Evolutionary conservation across 129 eudicot species (phyloP).

Genomic region (Logfia minima): DNA sequence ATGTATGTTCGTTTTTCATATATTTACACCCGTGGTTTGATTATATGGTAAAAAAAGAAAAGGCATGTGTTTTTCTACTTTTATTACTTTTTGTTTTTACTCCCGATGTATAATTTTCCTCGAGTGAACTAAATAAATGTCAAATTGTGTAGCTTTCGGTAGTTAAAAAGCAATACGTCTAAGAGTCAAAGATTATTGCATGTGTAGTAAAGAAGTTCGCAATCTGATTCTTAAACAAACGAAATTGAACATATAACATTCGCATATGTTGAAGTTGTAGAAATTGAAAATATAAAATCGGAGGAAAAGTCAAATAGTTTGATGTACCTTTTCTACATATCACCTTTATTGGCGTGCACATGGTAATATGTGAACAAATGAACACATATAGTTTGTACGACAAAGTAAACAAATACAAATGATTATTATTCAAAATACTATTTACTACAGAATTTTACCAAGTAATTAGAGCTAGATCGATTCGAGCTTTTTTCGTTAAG

Average conservation of each 20-base stretch:
- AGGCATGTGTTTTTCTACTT: not conserved
- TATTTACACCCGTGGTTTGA: slow-evolving; percentile 15
- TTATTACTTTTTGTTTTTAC: not conserved
- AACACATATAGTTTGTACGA: not conserved
- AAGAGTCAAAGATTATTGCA: not conserved
- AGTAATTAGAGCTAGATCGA: not conserved
- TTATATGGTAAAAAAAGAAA: not conserved
- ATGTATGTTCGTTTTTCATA: slow-evolving; percentile 7
- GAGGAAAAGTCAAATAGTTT: not conserved
- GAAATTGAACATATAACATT: not conserved
- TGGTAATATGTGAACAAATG: not conserved
- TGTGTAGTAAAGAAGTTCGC: not conserved
- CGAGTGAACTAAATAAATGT: not conserved
- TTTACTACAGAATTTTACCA: too few relatives aligned
- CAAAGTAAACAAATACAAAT: not conserved
- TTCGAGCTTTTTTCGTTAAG: too few relatives aligned
- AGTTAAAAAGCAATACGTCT: not conserved
- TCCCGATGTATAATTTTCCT: slow-evolving; percentile 14
- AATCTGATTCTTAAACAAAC: not conserved
- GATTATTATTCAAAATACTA: not conserved
- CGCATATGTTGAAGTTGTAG: not conserved
- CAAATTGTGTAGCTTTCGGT: not conserved
- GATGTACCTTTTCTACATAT: not conserved
- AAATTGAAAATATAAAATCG: not conserved
- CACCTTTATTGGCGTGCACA: not conserved